Conservation (phyloP, 2,329 filamentous ascomycete species). For the Neoarthrinium moseri region DNA sequence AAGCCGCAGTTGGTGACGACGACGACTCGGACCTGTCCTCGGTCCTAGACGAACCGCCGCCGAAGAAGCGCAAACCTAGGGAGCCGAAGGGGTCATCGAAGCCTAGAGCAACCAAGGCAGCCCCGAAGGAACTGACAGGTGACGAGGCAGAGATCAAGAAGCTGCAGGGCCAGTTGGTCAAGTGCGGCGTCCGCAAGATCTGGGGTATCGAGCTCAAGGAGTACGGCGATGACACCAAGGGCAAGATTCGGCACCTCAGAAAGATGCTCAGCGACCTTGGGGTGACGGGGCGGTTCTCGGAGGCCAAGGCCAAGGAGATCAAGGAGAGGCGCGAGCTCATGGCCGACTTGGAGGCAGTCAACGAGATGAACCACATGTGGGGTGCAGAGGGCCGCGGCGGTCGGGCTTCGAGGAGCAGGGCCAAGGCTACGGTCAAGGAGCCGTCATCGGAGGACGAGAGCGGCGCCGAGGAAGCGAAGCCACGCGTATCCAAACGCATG, state of each 20-base stretch:
- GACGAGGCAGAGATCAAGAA: constrained; percentile 83
- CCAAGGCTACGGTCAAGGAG: constrained; percentile 35
- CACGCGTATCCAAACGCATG: constrained; percentile 44
- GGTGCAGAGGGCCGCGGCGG: constrained; percentile 49
- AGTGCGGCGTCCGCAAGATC: constrained; percentile 90
- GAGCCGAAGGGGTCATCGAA: constrained; percentile 36
- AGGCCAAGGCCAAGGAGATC: constrained; percentile 80
- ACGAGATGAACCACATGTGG: constrained; percentile 79
- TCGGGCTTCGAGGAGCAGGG: constrained; percentile 40
- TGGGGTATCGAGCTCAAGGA: constrained; percentile 84
- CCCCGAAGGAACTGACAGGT: constrained; percentile 43
- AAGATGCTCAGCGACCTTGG: constrained; percentile 76
- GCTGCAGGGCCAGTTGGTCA: constrained; percentile 79
- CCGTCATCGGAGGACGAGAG: constrained; percentile 30
- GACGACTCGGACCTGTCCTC: constrained; percentile 60
- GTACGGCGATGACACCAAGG: constrained; percentile 67
- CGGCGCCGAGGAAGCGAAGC: constrained; percentile 30
- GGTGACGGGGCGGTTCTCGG: constrained; percentile 86
- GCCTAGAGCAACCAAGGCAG: constrained; percentile 32
- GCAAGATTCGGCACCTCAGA: constrained; percentile 81
- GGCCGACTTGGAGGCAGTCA: constrained; percentile 80
- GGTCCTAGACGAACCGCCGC: constrained; percentile 66
- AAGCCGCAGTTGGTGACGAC: constrained; percentile 20
- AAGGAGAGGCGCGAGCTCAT: constrained; percentile 82
- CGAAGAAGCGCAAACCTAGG: constrained; percentile 40